Percentiles rank a stretch among this genome's conserved stretches.
phyloP scores from a whole-genome alignment of 140 eudicot species.

The Senecio squalidus region DNA sequence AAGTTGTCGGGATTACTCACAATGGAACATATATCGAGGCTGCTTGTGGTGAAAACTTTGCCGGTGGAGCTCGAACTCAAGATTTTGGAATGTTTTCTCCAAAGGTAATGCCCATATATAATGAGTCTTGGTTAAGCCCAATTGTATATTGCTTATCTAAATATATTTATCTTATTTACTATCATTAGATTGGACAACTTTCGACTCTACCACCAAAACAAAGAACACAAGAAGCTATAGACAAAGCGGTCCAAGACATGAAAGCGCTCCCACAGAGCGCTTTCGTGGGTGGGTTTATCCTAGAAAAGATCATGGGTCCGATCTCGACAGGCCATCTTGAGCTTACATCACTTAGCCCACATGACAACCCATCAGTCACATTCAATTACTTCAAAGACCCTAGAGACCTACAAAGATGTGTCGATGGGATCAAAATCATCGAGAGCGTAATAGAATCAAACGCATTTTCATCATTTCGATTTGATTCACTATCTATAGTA shows the following conservation, averaged over 20 bases:
- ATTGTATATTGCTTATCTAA: background rate
- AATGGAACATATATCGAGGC: conserved; percentile 84
- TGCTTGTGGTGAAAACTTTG: conserved; percentile 72
- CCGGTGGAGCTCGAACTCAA: conserved; percentile 35
- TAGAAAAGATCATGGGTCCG: conserved; percentile 83
- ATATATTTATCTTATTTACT: too few species aligned
- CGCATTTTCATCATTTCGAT: conserved; percentile 50
- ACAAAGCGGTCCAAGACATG: conserved; percentile 58
- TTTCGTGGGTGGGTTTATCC: conserved; percentile 71
- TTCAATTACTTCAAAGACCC: conserved; percentile 85
- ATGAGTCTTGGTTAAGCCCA: conserved; percentile 1
- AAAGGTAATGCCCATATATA: conserved; percentile 33
- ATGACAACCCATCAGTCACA: conserved; percentile 66
- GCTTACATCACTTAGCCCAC: conserved; percentile 42
- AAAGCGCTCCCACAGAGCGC: conserved; percentile 49
- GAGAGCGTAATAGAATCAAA: conserved; percentile 58
- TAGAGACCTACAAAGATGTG: conserved; percentile 68
- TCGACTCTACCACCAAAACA: conserved; percentile 87
- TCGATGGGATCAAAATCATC: conserved; percentile 59
- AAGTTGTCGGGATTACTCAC: conserved; percentile 81
- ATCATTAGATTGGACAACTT: conserved; percentile 76
- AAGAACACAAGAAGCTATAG: conserved; percentile 80
- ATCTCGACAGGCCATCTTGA: conserved; percentile 70
- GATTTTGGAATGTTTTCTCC: conserved; percentile 96
- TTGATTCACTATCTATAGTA: conserved; percentile 23